A percentile compares a stretch with the other conserved stretches of the same genome.
These are phyloP conservation scores for Ceratobasidium sp. DNA, from an alignment of 1,284 basidiomycete genomes.

Conservation along the genomic window DNA sequence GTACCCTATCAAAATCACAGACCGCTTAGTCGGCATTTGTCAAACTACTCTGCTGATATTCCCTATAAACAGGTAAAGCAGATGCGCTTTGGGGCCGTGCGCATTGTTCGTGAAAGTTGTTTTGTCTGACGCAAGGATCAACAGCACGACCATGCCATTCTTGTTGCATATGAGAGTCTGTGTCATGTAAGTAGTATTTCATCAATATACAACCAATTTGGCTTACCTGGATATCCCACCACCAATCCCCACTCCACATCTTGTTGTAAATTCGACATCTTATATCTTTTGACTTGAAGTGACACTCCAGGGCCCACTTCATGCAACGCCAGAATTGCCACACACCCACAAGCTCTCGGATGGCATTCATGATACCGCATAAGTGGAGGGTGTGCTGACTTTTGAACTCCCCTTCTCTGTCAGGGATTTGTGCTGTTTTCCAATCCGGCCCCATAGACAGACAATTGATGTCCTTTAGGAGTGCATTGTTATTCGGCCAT, in stretches of 20 bases:
- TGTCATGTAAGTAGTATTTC: background rate
- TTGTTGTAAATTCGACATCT: slow-evolving; percentile 2
- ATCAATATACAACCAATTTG: background rate
- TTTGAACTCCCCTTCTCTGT: background rate
- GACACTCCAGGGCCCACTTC: background rate
- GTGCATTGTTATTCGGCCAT: slow-evolving; percentile 15
- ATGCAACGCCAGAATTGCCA: background rate
- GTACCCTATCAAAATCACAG: slow-evolving; percentile 38
- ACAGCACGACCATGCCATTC: slow-evolving; percentile 4
- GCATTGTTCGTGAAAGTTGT: background rate
- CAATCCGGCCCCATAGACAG: slow-evolving; percentile 27
- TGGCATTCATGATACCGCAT: background rate
- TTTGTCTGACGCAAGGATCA: background rate
- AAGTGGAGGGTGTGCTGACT: background rate
- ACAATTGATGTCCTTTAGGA: background rate
- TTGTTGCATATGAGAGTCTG: background rate
- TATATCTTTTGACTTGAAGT: slow-evolving; percentile 7
- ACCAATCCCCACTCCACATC: slow-evolving; percentile 36
- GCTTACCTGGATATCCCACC: slow-evolving; percentile 23
- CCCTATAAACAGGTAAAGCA: slow-evolving; percentile 18
- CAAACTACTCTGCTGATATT: slow-evolving; percentile 33
- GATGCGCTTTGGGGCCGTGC: background rate
- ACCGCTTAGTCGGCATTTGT: slow-evolving; percentile 18
- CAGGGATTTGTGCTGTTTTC: background rate
- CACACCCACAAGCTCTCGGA: background rate